Base-by-base conservation (phyloP, 2,329 filamentous ascomycete genomes). In the Aspergillus versicolor region DNA sequence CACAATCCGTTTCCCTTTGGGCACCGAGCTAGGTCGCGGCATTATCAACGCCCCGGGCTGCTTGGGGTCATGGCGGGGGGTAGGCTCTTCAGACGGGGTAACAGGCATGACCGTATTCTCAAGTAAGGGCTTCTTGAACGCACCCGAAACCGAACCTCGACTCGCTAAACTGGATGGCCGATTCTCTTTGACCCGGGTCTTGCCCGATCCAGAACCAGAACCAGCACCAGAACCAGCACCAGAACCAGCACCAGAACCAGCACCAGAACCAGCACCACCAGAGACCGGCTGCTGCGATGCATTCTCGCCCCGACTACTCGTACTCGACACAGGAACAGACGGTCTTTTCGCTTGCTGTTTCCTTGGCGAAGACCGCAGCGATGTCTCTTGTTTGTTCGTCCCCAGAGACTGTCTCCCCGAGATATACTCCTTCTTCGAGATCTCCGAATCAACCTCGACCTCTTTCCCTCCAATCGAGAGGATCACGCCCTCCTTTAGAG, bases 401-500 rank as follows among this genome's bases (percentile, higher is more conserved):
- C 54, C 59, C 30, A 72, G 46, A 21, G 71, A 67, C 12, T 61
- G 48, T 37, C 64, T 69, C 2, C 68, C 68, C 21, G 74, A 71
- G 7, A 86, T 62, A 62, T 80, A 87, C 54, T 88, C 85, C n/a
- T 79, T 77, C 64, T 81, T 86, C 1, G 80, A 77, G 3, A 90
- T 82, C 42, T 83, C 72, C 1, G 81, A 82, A 61, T 89, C 87
- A 43, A 91, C 76, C 65, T 90, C 87, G 17, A 90, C 74, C 56
- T 90, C 88, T 67, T 87, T 90, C 1, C 87, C 86, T 42, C 81
- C 82, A 32, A 90, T 73, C 4, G 82, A 86, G 4, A 90, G 72
- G 30, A 79, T 80, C 3, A 82, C 84, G 4, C 87, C 88, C 4
- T 82, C 79, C 19, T 85, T 76, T 1, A 89, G 74, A 7, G 80